These are phyloP conservation scores for Gaertneriomyces sp. DNA, from an alignment of 192 early-diverging fungal genomes.

Conservation along the genomic window DNA sequence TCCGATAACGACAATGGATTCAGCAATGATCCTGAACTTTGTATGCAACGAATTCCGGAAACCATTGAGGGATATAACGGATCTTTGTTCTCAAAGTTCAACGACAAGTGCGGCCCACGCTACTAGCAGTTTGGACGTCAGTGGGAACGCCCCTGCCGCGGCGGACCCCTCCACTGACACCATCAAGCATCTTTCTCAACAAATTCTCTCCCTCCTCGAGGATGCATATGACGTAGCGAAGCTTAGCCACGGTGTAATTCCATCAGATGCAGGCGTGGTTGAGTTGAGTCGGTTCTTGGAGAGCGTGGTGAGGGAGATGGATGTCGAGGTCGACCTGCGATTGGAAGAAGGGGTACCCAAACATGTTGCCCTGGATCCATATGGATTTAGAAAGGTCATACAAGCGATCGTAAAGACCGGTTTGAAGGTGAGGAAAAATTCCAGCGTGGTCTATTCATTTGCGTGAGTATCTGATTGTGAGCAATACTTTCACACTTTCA, in stretches of 20 bases:
- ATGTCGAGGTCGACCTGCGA: conserved; percentile 2
- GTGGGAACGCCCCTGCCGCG: neutral
- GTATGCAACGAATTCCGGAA: conserved; percentile 13
- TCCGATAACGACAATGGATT: conserved; percentile 5
- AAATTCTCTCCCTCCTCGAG: conserved; percentile 1
- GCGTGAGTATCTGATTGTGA: neutral
- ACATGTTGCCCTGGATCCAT: neutral
- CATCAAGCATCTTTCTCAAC: neutral
- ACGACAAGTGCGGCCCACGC: too few relatives aligned
- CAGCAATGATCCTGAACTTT: conserved; percentile 8
- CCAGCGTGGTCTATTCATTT: neutral
- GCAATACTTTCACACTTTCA: neutral
- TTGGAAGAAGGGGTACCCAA: conserved; percentile 3
- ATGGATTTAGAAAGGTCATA: conserved; percentile 9
- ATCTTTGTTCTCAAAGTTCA: too few relatives aligned
- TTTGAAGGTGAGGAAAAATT: conserved; percentile 20
- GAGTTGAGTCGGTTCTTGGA: conserved; percentile 14
- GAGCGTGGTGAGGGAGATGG: neutral
- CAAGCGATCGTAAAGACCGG: neutral
- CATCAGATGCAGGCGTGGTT: neutral
- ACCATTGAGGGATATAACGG: conserved; percentile 6
- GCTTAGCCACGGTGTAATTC: neutral
- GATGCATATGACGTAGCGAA: conserved; percentile 15
- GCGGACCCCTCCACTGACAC: neutral
- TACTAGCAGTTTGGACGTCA: neutral